These are phyloP conservation scores for Acmispon strigosus DNA, from an alignment of 306 rosid genomes.

Conservation along the genomic window DNA sequence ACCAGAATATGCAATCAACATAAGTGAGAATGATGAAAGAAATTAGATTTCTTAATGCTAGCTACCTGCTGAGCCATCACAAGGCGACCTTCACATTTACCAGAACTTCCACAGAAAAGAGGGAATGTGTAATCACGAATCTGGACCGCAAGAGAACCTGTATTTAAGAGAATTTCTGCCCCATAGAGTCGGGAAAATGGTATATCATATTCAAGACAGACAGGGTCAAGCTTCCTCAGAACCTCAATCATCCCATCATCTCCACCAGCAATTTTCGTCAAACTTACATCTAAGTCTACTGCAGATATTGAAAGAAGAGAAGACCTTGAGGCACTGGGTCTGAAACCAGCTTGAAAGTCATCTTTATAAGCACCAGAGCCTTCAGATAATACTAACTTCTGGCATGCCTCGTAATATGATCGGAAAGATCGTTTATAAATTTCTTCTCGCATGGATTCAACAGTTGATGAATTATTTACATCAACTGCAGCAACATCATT, in stretches of 20 bases:
- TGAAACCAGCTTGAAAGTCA: constrained; percentile 90
- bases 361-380: constrained; percentile 79
- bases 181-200: constrained; percentile 90
- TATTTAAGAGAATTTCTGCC: constrained; percentile 56
- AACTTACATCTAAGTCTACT: constrained; percentile 54
- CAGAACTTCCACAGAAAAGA: constrained; percentile 64
- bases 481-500: constrained; percentile 70
- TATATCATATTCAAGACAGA: constrained; percentile 51
- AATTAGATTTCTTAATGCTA: constrained; percentile 24
- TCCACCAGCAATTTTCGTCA: constrained; percentile 82
- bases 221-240: constrained; percentile 72
- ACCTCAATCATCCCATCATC: constrained; percentile 82
- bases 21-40: constrained; percentile 7
- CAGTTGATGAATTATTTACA: constrained; percentile 43
- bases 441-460: constrained; percentile 53
- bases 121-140: constrained; percentile 77
- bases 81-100: constrained; percentile 73
- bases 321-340: constrained; percentile 60
- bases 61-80: constrained; percentile 95
- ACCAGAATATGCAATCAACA: not conserved
- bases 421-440: constrained; percentile 67
- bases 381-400: constrained; percentile 46
- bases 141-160: constrained; percentile 52
- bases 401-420: constrained; percentile 80
- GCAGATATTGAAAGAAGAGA: constrained; percentile 63